Evolutionary conservation across 2,329 filamentous ascomycete species (phyloP).

Genomic region (Pezicula carpinea): DNA sequence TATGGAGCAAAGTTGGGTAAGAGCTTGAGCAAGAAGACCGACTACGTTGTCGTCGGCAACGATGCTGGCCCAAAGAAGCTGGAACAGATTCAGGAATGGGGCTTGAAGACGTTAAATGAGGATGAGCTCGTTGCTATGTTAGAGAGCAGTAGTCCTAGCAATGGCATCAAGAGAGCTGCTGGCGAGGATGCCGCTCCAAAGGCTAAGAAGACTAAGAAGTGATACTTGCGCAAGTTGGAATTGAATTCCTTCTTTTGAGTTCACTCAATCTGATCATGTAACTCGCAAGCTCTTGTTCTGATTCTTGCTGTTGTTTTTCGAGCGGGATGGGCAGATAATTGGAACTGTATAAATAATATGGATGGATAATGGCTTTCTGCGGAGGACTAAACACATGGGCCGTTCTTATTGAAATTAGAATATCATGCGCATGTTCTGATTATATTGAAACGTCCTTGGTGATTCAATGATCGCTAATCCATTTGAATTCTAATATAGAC

Average conservation of each 20-base stretch:
- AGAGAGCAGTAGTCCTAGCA: slow-evolving; percentile 3
- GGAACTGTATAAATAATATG: too few species aligned
- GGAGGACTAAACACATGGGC: too few species aligned
- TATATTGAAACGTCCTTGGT: too few species aligned
- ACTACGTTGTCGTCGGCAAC: slow-evolving; percentile 19
- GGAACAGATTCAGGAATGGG: slow-evolving; percentile 14
- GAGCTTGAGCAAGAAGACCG: slow-evolving; percentile 18
- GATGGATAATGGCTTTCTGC: too few species aligned
- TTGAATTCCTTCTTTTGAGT: slow-evolving; percentile 5
- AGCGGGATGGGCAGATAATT: too few species aligned
- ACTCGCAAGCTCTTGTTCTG: background rate
- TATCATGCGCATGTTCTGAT: too few species aligned
- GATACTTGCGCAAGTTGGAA: background rate
- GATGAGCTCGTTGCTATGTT: slow-evolving; percentile 15
- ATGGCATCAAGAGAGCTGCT: slow-evolving; percentile 8
- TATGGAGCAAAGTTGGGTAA: slow-evolving; percentile 20
- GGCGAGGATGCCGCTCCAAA: slow-evolving; percentile 11
- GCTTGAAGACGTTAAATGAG: slow-evolving; percentile 14
- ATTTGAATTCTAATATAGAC: too few species aligned
- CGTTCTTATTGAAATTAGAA: too few species aligned
- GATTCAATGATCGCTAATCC: too few species aligned
- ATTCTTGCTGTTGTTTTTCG: too few species aligned
- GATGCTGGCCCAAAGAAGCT: slow-evolving; percentile 22
- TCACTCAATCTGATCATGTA: slow-evolving; percentile 9
- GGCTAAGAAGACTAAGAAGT: slow-evolving; percentile 15